Conservation (phyloP, 768 basidiomycete species). For the Botryobasidium botryosum region DNA sequence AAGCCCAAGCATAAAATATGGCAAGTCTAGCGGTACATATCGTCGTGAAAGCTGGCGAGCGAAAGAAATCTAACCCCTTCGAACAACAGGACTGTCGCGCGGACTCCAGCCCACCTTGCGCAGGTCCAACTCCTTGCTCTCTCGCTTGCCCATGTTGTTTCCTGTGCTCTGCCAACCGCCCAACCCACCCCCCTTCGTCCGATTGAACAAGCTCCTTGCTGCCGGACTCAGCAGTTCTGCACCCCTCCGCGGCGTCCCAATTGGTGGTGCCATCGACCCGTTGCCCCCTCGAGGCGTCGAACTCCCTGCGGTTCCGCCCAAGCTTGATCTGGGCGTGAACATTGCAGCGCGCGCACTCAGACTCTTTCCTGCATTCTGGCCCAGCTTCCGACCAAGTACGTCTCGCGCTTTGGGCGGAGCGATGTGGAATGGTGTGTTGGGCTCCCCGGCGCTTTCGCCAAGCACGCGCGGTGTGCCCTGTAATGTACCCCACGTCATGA, state of each 20-base stretch:
- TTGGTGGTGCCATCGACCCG: slow-evolving; percentile 62
- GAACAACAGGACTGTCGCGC: neutral
- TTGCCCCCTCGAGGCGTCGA: slow-evolving; percentile 13
- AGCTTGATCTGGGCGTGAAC: slow-evolving; percentile 27
- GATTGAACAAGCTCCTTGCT: slow-evolving; percentile 54
- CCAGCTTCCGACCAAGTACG: slow-evolving; percentile 61
- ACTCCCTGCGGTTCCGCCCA: slow-evolving; percentile 19
- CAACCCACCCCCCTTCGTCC: slow-evolving; percentile 21
- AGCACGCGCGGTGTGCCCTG: slow-evolving; percentile 83
- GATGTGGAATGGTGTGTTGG: slow-evolving; percentile 44
- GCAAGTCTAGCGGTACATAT: no score
- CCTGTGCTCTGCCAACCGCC: neutral
- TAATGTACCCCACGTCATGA: slow-evolving; percentile 96
- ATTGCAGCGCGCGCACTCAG: slow-evolving; percentile 62
- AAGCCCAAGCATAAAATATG: no score
- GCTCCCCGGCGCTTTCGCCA: slow-evolving; percentile 31
- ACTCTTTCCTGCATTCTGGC: slow-evolving; percentile 63
- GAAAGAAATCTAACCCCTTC: no score
- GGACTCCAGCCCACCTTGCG: slow-evolving; percentile 11
- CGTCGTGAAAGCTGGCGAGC: no score
- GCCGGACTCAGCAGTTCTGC: slow-evolving; percentile 79
- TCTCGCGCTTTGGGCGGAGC: slow-evolving; percentile 67
- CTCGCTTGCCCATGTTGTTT: neutral
- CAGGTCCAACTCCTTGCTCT: slow-evolving; percentile 7
- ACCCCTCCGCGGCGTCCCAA: slow-evolving; percentile 54